Conservation (phyloP, 1,139 yeast genomes). For the Chernovozyma aurita region DNA sequence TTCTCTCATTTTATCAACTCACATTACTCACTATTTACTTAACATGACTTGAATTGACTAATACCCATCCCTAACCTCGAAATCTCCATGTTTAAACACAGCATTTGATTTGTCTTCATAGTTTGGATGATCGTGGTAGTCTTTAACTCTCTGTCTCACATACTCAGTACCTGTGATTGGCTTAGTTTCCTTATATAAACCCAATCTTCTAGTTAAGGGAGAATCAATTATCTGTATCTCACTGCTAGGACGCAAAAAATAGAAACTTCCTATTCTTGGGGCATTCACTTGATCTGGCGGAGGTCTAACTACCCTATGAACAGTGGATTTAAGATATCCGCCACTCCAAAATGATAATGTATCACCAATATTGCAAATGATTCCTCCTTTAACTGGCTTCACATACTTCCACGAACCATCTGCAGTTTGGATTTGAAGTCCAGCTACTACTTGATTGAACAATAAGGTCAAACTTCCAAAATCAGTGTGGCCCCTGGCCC, state of each 20-base stretch:
- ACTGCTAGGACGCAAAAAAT: constrained; percentile 29
- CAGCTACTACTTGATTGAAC: constrained; percentile 27
- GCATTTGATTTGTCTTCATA: constrained; percentile 20
- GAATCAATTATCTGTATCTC: constrained; percentile 25
- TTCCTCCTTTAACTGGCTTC: constrained; percentile 24
- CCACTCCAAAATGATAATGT: constrained; percentile 30
- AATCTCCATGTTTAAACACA: constrained; percentile 24
- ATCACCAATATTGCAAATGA: constrained; percentile 30
- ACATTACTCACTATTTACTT: no score
- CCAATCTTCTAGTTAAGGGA: constrained; percentile 25
- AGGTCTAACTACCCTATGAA: constrained; percentile 28
- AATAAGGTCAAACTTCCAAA: constrained; percentile 26
- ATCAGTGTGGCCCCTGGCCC: constrained; percentile 31
- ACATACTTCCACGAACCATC: constrained; percentile 27
- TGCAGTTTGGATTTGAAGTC: constrained; percentile 21
- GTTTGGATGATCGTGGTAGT: constrained; percentile 20
- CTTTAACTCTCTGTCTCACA: constrained; percentile 24
- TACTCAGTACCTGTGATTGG: constrained; percentile 27
- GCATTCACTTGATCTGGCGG: constrained; percentile 25
- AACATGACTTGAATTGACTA: no score
- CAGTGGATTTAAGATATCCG: constrained; percentile 28
- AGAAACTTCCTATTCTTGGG: constrained; percentile 29
- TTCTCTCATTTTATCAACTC: not conserved
- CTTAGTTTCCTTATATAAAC: constrained; percentile 18
- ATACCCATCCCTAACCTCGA: constrained; percentile 24